Base-by-base conservation (phyloP, 768 basidiomycete species). In the Calocybe gangraenosa region DNA sequence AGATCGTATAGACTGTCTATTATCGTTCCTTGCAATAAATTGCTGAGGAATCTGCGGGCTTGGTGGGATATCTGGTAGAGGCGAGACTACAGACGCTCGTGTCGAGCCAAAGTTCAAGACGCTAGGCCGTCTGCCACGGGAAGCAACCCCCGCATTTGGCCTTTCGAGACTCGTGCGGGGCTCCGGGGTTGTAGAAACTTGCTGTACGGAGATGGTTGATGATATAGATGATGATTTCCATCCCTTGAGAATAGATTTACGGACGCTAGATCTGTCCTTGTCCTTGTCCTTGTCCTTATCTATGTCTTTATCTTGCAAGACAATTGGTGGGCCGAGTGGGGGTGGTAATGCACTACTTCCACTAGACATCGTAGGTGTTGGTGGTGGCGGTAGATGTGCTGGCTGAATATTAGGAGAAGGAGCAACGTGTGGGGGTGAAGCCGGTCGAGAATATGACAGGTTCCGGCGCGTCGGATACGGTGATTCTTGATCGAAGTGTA, bases 401-500 rank as follows among this genome's bases (percentile, higher is more conserved):
- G 51, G 34, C 39, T 37, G 50, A 3, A 22, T 21, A 8, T 17
- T 54, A 40, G 60, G 65, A 34, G 58, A 69, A 37, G 55, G 65
- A 56, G n/a, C n/a, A n/a, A 56, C 65, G 46, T 58, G 66, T 20
- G 63, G 60, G 18, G 63, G 58, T 49, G 54, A 46, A 41, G 46
- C 20, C 2, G 44, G 53, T 15, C 49, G 53, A 42, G 62, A 56
- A 30, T 57, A 53, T 22, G 54, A 40, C 44, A 58, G 49, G 7
- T 59, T 56, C 22, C 61, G 46, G 17, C 62, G 60, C 33, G 70
- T 69, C 14, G 86, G 80, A 62, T 86, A 85, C 18, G 78, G 81
- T 1, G 82, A 78, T 51, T 89, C 84, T 53, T 86, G 85, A 61
- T 91, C 81, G 63, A 85, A 84, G 39, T 78, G 75, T 44, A 87